Percentiles rank a stretch among this genome's conserved stretches.
Conservation (phyloP, 2,329 filamentous ascomycete species). For the Xylaria polymorpha region DNA sequence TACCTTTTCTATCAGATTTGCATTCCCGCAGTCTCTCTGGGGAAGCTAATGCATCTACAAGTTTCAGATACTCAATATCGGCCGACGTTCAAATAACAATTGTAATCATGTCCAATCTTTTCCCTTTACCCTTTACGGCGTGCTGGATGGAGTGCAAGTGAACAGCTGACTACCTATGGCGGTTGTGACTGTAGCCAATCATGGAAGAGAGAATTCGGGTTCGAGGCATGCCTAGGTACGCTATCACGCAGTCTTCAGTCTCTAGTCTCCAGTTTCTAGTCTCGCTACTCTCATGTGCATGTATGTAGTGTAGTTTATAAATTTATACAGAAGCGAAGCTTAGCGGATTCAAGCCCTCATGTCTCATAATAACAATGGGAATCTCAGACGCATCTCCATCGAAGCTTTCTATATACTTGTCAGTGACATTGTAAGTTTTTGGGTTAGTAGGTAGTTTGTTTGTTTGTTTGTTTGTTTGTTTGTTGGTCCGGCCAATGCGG, state of each 20-base stretch:
- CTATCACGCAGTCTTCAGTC: constrained; percentile 3
- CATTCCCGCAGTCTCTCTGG: constrained; percentile 38
- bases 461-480: constrained; percentile 38
- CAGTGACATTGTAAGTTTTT: constrained; percentile 33
- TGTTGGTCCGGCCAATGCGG: constrained; percentile 35
- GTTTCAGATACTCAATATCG: constrained; percentile 6
- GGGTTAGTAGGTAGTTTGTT: constrained; percentile 31
- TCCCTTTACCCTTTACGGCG: not conserved
- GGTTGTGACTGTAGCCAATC: constrained; percentile 8
- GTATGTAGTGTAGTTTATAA: constrained; percentile 30
- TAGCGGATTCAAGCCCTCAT: constrained; percentile 20
- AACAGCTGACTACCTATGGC: not conserved
- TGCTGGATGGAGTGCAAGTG: not conserved
- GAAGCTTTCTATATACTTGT: constrained; percentile 43
- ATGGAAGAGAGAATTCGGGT: constrained; percentile 5
- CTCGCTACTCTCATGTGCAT: constrained; percentile 8
- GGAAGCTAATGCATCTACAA: not conserved
- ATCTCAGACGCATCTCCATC: constrained; percentile 20
- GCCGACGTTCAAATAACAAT: not conserved
- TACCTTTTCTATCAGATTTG: constrained; percentile 45
- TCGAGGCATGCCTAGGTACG: constrained; percentile 8
- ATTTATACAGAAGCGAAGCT: constrained; percentile 31
- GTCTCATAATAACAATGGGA: constrained; percentile 24
- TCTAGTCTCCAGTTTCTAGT: not conserved
- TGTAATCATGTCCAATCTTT: constrained; percentile 2